Evolutionary conservation across 495 filamentous ascomycete genomes (phyloP).

Genomic region (Oleoguttula mirabilis): DNA sequence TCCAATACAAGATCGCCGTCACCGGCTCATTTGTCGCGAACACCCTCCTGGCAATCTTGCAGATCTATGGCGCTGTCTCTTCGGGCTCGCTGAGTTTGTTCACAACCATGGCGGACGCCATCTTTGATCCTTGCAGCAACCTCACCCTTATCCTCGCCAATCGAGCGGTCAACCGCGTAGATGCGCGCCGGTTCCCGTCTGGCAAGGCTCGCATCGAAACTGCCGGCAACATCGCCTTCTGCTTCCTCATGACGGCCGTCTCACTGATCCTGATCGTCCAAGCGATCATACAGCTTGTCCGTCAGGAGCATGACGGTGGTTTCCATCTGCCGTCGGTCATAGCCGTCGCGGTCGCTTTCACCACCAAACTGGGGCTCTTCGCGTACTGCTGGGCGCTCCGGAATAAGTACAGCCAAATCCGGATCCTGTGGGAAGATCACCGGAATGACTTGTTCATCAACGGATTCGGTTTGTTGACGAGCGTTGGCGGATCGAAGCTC

Average conservation of each 20-base stretch:
- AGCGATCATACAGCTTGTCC: constrained; percentile 61
- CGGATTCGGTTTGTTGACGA: constrained; percentile 80
- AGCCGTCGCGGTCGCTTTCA: constrained; percentile 74
- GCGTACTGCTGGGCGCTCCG: constrained; percentile 85
- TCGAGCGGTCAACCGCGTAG: constrained; percentile 78
- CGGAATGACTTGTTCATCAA: constrained; percentile 38
- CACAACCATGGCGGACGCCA: constrained; percentile 92
- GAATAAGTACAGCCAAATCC: constrained; percentile 78
- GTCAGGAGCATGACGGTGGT: constrained; percentile 24
- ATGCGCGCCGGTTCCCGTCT: constrained; percentile 79
- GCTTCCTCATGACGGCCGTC: constrained; percentile 89
- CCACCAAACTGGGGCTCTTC: constrained; percentile 73
- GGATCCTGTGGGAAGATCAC: constrained; percentile 64
- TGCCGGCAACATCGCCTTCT: constrained; percentile 92
- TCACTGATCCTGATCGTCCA: constrained; percentile 85
- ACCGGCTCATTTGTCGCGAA: constrained; percentile 84
- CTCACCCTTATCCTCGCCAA: constrained; percentile 76
- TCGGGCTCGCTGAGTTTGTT: constrained; percentile 87
- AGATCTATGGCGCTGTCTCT: constrained; percentile 78
- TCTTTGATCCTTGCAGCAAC: constrained; percentile 82
- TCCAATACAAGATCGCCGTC: constrained; percentile 81
- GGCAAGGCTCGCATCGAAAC: constrained; percentile 94
- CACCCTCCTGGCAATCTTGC: constrained; percentile 60
- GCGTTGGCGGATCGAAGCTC: constrained; percentile 73
- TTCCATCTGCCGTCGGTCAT: constrained; percentile 83